A percentile compares a stretch with the other conserved stretches of the same genome.
phyloP scores from a whole-genome alignment of 192 early-diverging fungal genomes.

The Chytriomyces confervae region DNA sequence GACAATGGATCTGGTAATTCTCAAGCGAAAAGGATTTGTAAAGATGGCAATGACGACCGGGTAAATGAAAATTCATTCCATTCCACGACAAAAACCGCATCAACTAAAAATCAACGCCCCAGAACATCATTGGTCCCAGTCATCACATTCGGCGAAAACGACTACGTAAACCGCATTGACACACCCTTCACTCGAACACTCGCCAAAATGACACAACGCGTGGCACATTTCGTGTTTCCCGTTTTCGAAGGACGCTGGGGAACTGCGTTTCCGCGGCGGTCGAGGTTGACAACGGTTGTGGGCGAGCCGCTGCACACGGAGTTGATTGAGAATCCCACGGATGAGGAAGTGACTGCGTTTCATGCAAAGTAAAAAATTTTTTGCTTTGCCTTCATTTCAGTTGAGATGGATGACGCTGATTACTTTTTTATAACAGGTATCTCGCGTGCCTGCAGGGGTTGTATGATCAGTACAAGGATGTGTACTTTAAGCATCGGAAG shows the following conservation, averaged over 20 bases:
- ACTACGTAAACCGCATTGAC: slow-evolving; percentile 34
- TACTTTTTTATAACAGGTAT: slow-evolving; percentile 24
- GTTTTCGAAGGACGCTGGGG: slow-evolving; percentile 34
- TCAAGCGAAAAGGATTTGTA: slow-evolving; percentile 50
- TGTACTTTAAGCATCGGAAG: slow-evolving; percentile 38
- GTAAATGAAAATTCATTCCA: slow-evolving; percentile 1
- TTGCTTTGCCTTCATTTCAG: neutral
- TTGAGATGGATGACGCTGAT: neutral
- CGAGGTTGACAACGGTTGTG: slow-evolving; percentile 17
- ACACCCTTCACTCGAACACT: slow-evolving; percentile 36
- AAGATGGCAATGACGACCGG: slow-evolving; percentile 46
- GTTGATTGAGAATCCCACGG: neutral
- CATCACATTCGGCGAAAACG: slow-evolving; percentile 42
- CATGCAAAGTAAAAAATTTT: slow-evolving; percentile 26
- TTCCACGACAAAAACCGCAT: too few relatives aligned
- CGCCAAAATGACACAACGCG: slow-evolving; percentile 14
- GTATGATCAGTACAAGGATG: slow-evolving; percentile 45
- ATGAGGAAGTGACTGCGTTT: slow-evolving; percentile 30
- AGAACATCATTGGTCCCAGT: slow-evolving; percentile 35
- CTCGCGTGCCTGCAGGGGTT: slow-evolving; percentile 23
- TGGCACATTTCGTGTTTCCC: slow-evolving; percentile 38
- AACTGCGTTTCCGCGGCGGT: slow-evolving; percentile 24
- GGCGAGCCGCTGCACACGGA: slow-evolving; percentile 26
- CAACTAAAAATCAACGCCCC: neutral
- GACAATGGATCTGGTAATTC: slow-evolving; percentile 46